phyloP scores from a whole-genome alignment of 345 rosid genomes.

The Populus deltoides region DNA sequence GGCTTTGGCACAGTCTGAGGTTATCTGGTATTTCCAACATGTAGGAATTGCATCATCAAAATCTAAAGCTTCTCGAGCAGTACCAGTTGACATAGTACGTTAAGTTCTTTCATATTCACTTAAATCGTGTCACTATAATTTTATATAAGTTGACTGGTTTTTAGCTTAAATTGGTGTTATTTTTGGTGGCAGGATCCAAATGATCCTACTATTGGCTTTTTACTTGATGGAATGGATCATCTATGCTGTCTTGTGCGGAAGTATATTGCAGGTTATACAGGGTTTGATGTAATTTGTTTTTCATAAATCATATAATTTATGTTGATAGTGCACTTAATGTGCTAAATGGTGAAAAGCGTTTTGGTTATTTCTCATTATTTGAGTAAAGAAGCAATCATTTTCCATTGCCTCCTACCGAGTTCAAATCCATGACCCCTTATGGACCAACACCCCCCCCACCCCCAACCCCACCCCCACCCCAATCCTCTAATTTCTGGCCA shows the following conservation, averaged over 20 bases:
- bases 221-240: constrained; percentile 93
- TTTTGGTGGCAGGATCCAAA: constrained; percentile 73
- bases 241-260: constrained; percentile 95
- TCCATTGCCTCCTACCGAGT: neutral
- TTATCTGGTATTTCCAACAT: constrained; percentile 94
- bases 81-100: constrained; percentile 82
- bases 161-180: constrained; percentile 9
- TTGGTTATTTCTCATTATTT: neutral
- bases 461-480: too few species aligned
- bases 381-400: neutral
- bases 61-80: constrained; percentile 63
- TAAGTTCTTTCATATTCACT: constrained; percentile 13
- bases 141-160: neutral
- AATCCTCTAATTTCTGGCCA: neutral
- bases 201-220: constrained; percentile 97
- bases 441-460: too few species aligned
- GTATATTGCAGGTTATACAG: constrained; percentile 77
- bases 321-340: neutral
- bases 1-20: constrained; percentile 95
- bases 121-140: constrained; percentile 3
- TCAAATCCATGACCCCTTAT: neutral
- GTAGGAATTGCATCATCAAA: constrained; percentile 85
- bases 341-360: neutral
- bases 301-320: neutral
- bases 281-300: neutral